Conservation (phyloP, 352 stramenopile genomes). For the Globisporangium sylvaticum region DNA sequence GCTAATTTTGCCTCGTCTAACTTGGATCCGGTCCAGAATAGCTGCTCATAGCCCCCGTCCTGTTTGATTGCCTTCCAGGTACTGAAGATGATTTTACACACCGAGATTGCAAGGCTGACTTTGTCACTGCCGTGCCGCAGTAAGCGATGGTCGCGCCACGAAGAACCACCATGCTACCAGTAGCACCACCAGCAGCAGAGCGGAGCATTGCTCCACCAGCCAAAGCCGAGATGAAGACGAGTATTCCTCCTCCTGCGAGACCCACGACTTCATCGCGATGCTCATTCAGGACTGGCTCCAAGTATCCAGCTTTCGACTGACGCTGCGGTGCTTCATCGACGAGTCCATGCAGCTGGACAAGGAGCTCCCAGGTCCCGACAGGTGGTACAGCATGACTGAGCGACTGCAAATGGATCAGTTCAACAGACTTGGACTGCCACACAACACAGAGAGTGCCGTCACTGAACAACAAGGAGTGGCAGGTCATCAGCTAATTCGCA, state of each 20-base stretch:
- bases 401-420: conserved; percentile 15
- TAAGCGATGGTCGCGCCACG: neutral
- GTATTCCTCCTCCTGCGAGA: neutral
- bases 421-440: neutral
- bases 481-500: conserved; percentile 35
- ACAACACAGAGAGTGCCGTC: conserved; percentile 19
- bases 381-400: conserved; percentile 23
- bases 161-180: neutral
- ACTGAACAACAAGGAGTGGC: conserved; percentile 58
- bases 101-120: neutral
- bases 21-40: neutral
- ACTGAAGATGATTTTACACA: neutral
- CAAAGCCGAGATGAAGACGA: conserved; percentile 12
- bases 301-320: conserved; percentile 25
- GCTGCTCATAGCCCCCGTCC: neutral
- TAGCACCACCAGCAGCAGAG: neutral
- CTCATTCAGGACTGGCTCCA: conserved; percentile 53
- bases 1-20: neutral
- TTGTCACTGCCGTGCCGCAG: neutral
- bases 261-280: conserved; percentile 21
- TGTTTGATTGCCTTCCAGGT: neutral
- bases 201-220: neutral
- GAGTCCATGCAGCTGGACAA: conserved; percentile 26
- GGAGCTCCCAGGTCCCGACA: conserved; percentile 18
- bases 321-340: conserved; percentile 33